Percentiles rank a stretch among this genome's conserved stretches.
phyloP scores from a whole-genome alignment of 768 basidiomycete genomes.

The Ramaria sp. region DNA sequence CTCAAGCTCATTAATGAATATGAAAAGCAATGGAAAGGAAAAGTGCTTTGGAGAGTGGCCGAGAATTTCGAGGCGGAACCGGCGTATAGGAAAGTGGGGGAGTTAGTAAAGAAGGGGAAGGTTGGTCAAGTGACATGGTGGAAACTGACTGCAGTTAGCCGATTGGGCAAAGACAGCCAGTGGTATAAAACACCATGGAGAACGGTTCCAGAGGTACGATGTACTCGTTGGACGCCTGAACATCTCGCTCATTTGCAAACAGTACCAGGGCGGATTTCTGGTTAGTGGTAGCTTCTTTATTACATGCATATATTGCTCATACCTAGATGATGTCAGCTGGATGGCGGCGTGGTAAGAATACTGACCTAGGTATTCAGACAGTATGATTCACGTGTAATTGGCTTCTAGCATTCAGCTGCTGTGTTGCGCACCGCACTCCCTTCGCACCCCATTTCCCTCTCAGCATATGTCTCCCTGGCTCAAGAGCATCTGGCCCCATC shows the following conservation, averaged over 20 bases:
- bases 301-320: constrained; percentile 12
- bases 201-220: constrained; percentile 64
- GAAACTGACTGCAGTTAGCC: constrained; percentile 40
- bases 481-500: constrained; percentile 63
- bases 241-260: constrained; percentile 5
- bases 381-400: not conserved
- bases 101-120: constrained; percentile 43
- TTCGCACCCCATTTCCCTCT: constrained; percentile 36
- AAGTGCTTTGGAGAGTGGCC: constrained; percentile 70
- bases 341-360: constrained; percentile 60
- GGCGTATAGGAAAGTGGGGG: constrained; percentile 36
- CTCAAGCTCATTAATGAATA: constrained; percentile 56
- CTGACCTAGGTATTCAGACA: not conserved
- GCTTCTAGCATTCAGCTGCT: constrained; percentile 50
- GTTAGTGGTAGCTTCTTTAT: constrained; percentile 32
- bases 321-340: constrained; percentile 35
- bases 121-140: constrained; percentile 68
- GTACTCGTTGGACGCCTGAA: not conserved
- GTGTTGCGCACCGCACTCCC: constrained; percentile 53
- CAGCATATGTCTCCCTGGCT: constrained; percentile 58
- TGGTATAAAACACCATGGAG: constrained; percentile 83
- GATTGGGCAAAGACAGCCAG: constrained; percentile 51
- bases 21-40: constrained; percentile 49
- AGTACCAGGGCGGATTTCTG: constrained; percentile 79
- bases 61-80: constrained; percentile 71